Evolutionary conservation across 768 basidiomycete genomes (phyloP).

Genomic region (Cubamyces lactineus): DNA sequence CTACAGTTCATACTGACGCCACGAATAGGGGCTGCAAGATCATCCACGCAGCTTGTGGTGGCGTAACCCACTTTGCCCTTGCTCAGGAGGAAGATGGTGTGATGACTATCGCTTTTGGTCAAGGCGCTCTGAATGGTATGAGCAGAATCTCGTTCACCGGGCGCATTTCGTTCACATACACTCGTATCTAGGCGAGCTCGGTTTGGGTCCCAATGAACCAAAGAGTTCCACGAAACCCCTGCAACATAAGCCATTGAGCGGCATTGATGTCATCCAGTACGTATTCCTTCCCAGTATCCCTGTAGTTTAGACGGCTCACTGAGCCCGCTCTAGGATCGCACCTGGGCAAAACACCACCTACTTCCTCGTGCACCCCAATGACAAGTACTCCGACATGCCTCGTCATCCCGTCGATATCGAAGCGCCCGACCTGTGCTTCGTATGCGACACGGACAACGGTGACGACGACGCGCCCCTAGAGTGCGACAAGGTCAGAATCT

Average conservation of each 20-base stretch:
- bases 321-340: constrained; percentile 57
- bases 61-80: constrained; percentile 86
- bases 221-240: constrained; percentile 89
- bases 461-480: constrained; percentile 78
- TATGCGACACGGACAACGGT: constrained; percentile 70
- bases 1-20: constrained; percentile 6
- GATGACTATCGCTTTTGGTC: constrained; percentile 87
- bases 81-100: constrained; percentile 70
- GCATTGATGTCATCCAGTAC: constrained; percentile 79
- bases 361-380: constrained; percentile 77
- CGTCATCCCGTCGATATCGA: constrained; percentile 78
- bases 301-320: background rate
- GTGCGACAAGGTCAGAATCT: constrained; percentile 78
- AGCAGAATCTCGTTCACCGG: background rate
- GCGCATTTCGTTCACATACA: too few species aligned
- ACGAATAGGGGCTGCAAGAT: constrained; percentile 76
- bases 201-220: constrained; percentile 75
- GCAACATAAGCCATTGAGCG: constrained; percentile 67
- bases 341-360: constrained; percentile 87
- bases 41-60: constrained; percentile 69
- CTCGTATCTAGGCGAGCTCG: constrained; percentile 64
- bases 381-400: constrained; percentile 75
- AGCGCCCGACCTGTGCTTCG: constrained; percentile 68
- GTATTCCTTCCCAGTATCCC: constrained; percentile 25
- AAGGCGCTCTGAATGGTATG: constrained; percentile 82